Percentiles rank a stretch among this genome's conserved stretches.
Evolutionary conservation across 1,139 yeast genomes (phyloP).

Genomic region (Candida frijolesensis): DNA sequence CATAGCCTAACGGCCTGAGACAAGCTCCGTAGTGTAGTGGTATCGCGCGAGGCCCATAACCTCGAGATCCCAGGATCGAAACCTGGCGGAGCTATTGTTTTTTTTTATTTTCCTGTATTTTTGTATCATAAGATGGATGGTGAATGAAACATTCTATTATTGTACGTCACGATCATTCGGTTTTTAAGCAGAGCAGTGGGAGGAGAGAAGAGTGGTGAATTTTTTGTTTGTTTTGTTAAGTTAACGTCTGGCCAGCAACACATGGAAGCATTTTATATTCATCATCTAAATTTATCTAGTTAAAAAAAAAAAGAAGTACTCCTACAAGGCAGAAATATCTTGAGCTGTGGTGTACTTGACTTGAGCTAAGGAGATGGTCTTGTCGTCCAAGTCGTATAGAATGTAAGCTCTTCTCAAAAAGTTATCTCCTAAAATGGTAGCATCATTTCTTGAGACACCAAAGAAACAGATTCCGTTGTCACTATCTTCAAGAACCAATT

Average conservation of each 20-base stretch:
- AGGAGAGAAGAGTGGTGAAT: no score
- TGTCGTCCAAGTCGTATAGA: constrained; percentile 29
- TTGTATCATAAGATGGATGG: neutral
- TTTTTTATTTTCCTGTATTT: neutral
- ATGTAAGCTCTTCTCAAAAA: constrained; percentile 34
- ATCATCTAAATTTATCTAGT: neutral
- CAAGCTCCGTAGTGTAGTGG: constrained; percentile 5
- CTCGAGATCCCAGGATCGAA: constrained; percentile 5
- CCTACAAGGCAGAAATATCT: constrained; percentile 7
- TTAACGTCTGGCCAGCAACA: no score
- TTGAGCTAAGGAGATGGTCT: constrained; percentile 28
- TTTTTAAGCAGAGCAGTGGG: no score
- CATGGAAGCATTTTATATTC: neutral
- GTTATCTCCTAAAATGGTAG: constrained; percentile 27
- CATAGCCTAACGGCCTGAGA: neutral
- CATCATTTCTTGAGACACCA: constrained; percentile 10
- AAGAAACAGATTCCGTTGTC: constrained; percentile 10
- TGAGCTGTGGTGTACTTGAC: constrained; percentile 20
- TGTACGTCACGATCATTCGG: no score
- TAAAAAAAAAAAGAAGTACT: no score
- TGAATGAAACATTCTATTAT: no score
- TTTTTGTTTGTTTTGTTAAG: no score
- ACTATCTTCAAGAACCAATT: constrained; percentile 17
- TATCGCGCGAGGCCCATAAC: constrained; percentile 6
- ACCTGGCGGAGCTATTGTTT: constrained; percentile 4